Evolutionary conservation across 2,329 filamentous ascomycete species (phyloP), one percentile per base, ranked within the genome.

Genomic region (Ramularia collo-cygni): DNA sequence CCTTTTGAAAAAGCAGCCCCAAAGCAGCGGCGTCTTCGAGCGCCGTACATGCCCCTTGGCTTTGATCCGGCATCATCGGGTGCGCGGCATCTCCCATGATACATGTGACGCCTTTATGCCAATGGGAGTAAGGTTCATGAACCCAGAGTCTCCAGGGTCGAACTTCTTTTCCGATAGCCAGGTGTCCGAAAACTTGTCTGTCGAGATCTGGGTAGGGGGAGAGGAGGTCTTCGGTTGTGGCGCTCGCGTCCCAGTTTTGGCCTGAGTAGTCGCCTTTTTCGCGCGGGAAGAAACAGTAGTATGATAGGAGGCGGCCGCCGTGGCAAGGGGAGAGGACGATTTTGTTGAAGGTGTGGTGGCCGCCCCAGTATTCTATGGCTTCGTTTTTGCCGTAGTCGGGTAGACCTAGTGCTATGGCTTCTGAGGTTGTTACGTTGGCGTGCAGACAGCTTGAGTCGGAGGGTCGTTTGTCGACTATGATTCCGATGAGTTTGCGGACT

Each of bases 301-400:
- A 84, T 0, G 77, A 81, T 3, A 83, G 66, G 2, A 83, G 63
- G 44, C 74, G 74, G 38, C 79, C 79, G 15, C 72, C 74, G 53
- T 82, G 80, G 63, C 81, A 84, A 4, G 80, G 78, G 0, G 78
- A 82, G 2, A 84, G 65, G 4, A 84, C 80, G 42, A 85, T 83
- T 68, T 84, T 85, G 60, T 83, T 75, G 34, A 43, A 50, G 53
- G 75, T 77, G 40, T 79, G 74, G 37, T 77, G 72, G 1, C 81
- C 81, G 17, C 81, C 81, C 80, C 80, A 84, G 65, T 82, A 84
- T 58, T 85, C 77, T 0, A 85, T 65, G 0, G 79, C 79, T 17
- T 59, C 66, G 61, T 83, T 59, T 19, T 17, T 9, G 0, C 76
- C 77, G 60, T 81, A 83, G 56, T 83, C 76, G 21, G 77, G 69